Base-by-base conservation (phyloP, 1,139 yeast genomes). In the Suhomyces kunorum region DNA sequence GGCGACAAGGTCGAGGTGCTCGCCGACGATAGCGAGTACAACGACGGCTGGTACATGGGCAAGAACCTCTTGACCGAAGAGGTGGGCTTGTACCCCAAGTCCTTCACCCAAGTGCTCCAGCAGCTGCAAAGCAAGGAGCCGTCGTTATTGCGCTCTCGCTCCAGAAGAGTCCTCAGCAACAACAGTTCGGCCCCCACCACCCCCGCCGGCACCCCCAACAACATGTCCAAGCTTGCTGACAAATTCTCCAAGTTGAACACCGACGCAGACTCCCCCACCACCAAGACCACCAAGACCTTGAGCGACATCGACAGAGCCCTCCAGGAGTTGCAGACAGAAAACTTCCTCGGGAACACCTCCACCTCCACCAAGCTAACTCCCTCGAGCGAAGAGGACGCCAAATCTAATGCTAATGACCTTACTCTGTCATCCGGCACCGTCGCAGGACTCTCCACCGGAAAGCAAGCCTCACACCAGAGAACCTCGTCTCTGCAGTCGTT, bases 1-100 rank as follows among this genome's bases (percentile, higher is more conserved):
- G 98, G 98, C 18, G 98, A 92, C 55, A 83, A 80, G 49, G 76
- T 94, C 41, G 94, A 89, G 59, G 89, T 92, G 12, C 76, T 94
- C 19, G 88, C 95, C 31, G 96, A 89, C 60, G 99, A 92, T 63
- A 78, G 83, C 47, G 97, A 87, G 55, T 92, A 86, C 62, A 86
- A 87, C 51, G 99, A 92, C 61, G 98, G 98, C n/a, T 92, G 99
- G 99, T 92, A 83, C 56, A 70, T 70, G 84, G 96, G 98, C 8
- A 82, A 83, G 47, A 89, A 90, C 52, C 60, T 87, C 39, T 58
- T 76, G 34, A 81, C 90, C 0, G 77, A 78, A 36, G 76, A 78
- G 44, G 89, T 87, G 8, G 98, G 98, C 0, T 68, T 92, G 33
- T 92, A 88, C 57, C 98, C 98, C 8, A 86, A 84, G 55, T 79